Percentiles rank a stretch among this genome's conserved stretches.
Evolutionary conservation across 208 protist genomes (phyloP).

Genomic region (Wallacemonas collosoma): DNA sequence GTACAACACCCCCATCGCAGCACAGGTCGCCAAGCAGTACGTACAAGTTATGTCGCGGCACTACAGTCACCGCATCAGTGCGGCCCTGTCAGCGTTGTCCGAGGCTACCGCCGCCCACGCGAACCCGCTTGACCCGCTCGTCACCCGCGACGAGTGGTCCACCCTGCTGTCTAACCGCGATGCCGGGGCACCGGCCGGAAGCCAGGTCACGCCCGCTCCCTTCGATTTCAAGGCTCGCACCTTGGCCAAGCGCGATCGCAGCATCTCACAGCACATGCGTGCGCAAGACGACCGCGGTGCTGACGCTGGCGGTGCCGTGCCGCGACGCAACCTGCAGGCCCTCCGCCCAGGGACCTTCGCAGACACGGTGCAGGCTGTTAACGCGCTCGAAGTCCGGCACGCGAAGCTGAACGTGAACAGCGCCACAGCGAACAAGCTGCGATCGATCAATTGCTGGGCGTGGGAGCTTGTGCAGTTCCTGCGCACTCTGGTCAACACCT

Average conservation of each 20-base stretch:
- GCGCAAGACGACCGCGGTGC: conserved; percentile 26
- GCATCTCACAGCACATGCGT: conserved; percentile 76
- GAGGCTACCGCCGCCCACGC: conserved; percentile 52
- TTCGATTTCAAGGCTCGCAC: conserved; percentile 50
- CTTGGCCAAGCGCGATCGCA: conserved; percentile 62
- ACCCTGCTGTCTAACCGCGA: conserved; percentile 72
- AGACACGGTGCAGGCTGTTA: conserved; percentile 58
- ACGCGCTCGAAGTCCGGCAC: conserved; percentile 41
- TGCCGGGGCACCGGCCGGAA: conserved; percentile 48
- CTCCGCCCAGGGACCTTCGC: conserved; percentile 55
- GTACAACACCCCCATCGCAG: conserved; percentile 74
- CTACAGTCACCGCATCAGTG: conserved; percentile 45
- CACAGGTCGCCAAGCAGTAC: conserved; percentile 63
- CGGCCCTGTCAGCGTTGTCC: conserved; percentile 40
- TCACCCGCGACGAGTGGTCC: conserved; percentile 56
- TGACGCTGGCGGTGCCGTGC: conserved; percentile 14
- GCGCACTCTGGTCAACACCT: conserved; percentile 56
- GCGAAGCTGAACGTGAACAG: conserved; percentile 50
- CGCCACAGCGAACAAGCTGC: conserved; percentile 31
- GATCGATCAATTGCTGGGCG: conserved; percentile 60
- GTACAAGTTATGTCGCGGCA: conserved; percentile 58
- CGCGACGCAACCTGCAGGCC: conserved; percentile 23
- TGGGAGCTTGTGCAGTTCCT: conserved; percentile 65
- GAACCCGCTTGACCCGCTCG: conserved; percentile 58
- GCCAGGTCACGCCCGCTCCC: conserved; percentile 38